A percentile compares a stretch with the other conserved stretches of the same genome.
Conservation (phyloP, 2,329 filamentous ascomycete genomes). For the Curvularia eragrostidis region DNA sequence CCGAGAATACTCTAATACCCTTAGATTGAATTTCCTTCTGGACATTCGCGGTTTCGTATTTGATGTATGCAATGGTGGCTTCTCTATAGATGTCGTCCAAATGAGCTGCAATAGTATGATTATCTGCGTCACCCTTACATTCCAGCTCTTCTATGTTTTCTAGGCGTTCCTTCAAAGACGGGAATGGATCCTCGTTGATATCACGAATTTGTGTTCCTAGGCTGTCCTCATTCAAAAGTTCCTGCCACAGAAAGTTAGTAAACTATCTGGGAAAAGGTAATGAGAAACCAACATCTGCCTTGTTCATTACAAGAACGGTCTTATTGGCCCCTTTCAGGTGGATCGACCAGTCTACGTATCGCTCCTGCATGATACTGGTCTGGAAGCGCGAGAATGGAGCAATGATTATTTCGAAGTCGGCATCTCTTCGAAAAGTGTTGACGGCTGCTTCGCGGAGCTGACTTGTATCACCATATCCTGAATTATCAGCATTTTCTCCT, state of each 20-base stretch:
- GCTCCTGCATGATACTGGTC: conserved; percentile 6
- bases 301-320: conserved; percentile 21
- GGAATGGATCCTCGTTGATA: conserved; percentile 10
- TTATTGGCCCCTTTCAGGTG: conserved; percentile 13
- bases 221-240: conserved; percentile 1
- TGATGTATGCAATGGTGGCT: conserved; percentile 8
- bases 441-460: conserved; percentile 19
- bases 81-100: conserved; percentile 4
- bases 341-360: conserved; percentile 15
- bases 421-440: conserved; percentile 15
- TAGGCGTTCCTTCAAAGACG: background rate
- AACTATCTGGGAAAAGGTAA: background rate
- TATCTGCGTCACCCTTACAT: background rate
- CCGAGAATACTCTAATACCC: conserved; percentile 8
- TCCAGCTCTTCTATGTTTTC: background rate
- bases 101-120: background rate
- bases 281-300: conserved; percentile 18
- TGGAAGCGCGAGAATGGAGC: conserved; percentile 6
- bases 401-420: conserved; percentile 25
- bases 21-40: conserved; percentile 5
- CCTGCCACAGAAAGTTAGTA: conserved; percentile 2
- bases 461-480: conserved; percentile 25
- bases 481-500: background rate
- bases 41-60: conserved; percentile 8
- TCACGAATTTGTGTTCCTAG: conserved; percentile 1